Evolutionary conservation across 306 rosid species (phyloP).

Genomic region (Biancaea sappan): DNA sequence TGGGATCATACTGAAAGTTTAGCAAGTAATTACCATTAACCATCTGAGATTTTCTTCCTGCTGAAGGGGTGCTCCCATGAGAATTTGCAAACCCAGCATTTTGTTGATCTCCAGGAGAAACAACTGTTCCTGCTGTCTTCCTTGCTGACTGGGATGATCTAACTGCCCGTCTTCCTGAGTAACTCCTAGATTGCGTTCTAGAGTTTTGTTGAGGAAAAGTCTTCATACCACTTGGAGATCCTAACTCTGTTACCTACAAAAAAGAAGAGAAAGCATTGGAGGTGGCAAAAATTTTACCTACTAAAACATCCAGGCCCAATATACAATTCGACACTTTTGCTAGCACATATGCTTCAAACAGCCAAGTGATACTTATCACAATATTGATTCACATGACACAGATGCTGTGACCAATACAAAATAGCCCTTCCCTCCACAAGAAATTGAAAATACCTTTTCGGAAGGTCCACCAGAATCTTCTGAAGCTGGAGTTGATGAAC

Average conservation of each 20-base stretch:
- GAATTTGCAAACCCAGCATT: conserved; percentile 40
- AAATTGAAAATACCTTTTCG: conserved; percentile 56
- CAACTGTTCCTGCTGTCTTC: conserved; percentile 37
- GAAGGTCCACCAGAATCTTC: conserved; percentile 55
- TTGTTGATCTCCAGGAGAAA: conserved; percentile 54
- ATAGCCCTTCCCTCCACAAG: not conserved
- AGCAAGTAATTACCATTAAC: conserved; percentile 84
- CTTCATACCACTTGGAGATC: conserved; percentile 42
- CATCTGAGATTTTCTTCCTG: conserved; percentile 72
- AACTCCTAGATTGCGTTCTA: conserved; percentile 45
- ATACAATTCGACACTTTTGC: not conserved
- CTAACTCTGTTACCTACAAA: conserved; percentile 59
- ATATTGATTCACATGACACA: not conserved
- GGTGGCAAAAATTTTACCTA: not conserved
- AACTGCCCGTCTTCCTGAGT: conserved; percentile 48
- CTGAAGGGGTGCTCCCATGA: conserved; percentile 53
- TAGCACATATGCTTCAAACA: not conserved
- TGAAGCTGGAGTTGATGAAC: conserved; percentile 53
- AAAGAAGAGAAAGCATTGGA: conserved; percentile 11
- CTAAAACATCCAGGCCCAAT: not conserved
- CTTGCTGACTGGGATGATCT: conserved; percentile 54
- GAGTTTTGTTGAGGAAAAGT: conserved; percentile 46
- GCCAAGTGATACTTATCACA: conserved; percentile 19
- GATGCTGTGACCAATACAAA: not conserved
- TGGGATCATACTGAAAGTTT: conserved; percentile 90